phyloP scores from a whole-genome alignment of 208 protist genomes.

The Trichomonas gallinae region DNA sequence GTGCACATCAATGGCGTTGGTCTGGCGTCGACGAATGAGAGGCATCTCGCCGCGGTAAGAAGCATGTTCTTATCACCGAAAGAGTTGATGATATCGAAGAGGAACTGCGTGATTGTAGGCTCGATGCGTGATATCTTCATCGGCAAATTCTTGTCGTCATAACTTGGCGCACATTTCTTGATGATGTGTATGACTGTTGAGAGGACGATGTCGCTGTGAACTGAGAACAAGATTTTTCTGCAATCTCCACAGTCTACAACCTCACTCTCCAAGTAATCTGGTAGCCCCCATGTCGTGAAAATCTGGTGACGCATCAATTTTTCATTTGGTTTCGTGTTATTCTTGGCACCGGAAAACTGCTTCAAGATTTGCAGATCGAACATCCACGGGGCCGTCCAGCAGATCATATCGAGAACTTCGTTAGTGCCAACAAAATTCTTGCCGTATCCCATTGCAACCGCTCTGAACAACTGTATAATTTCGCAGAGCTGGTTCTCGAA shows the following conservation, averaged over 20 bases:
- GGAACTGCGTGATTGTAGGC: not conserved
- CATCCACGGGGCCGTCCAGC: not conserved
- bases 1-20: not conserved
- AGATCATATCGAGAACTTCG: not conserved
- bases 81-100: not conserved
- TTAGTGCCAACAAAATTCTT: not conserved
- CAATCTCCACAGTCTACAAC: not conserved
- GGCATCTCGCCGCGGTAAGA: not conserved
- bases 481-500: not conserved
- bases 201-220: not conserved
- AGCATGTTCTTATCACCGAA: not conserved
- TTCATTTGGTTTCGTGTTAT: not conserved
- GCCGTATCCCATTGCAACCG: not conserved
- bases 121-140: not conserved
- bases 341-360: not conserved
- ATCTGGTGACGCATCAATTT: not conserved
- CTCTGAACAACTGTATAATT: not conserved
- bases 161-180: not conserved
- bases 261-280: not conserved
- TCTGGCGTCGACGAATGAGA: not conserved
- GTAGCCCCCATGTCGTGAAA: not conserved
- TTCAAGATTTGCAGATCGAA: not conserved
- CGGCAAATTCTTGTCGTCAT: not conserved
- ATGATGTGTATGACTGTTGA: not conserved
- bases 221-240: not conserved